Conservation (phyloP, 306 rosid species). For the Trichosanthes truncata region DNA sequence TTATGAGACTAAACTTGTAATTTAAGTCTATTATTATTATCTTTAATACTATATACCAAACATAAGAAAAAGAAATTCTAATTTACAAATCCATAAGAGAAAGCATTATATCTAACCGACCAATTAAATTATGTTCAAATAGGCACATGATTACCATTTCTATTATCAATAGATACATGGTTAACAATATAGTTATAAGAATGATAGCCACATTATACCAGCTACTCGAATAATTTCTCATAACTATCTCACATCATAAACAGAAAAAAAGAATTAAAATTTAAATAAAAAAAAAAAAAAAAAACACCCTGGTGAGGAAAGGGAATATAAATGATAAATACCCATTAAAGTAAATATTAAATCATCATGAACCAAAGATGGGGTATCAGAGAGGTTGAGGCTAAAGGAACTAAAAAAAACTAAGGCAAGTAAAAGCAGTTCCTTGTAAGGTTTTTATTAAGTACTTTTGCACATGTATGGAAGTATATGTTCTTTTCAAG, state of each 20-base stretch:
- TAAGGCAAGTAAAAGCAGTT: background rate
- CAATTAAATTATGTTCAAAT: background rate
- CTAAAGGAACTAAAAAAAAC: background rate
- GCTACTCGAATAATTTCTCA: background rate
- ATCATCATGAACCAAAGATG: background rate
- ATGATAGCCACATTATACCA: background rate
- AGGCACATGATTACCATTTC: background rate
- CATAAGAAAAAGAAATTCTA: too few species aligned
- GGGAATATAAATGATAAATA: background rate
- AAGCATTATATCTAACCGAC: too few species aligned
- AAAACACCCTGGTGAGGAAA: background rate
- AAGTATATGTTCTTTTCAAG: conserved; percentile 15
- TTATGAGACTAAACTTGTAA: too few species aligned
- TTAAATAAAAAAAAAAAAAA: too few species aligned
- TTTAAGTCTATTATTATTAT: too few species aligned
- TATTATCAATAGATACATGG: too few species aligned
- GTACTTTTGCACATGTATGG: background rate
- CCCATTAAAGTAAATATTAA: background rate
- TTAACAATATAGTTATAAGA: background rate
- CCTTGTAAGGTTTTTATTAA: background rate
- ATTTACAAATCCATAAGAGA: too few species aligned
- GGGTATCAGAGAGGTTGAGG: background rate
- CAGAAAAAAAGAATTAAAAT: too few species aligned
- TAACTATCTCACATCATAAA: background rate
- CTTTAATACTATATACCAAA: too few species aligned